Conservation (phyloP, 2,329 filamentous ascomycete species). For the Trichoderma harzianum region DNA sequence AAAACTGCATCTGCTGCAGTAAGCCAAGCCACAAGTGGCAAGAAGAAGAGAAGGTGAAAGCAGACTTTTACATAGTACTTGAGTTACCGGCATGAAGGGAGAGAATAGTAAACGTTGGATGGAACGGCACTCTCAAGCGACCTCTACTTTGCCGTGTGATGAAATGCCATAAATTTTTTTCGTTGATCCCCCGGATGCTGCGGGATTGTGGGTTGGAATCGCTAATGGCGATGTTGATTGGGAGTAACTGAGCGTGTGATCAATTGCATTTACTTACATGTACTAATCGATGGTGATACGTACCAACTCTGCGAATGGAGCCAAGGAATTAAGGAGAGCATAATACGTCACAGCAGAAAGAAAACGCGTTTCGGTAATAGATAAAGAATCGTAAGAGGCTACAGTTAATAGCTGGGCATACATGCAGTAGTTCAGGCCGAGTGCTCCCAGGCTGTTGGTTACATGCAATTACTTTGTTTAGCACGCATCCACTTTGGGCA, state of each 20-base stretch:
- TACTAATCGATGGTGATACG: background rate
- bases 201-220: background rate
- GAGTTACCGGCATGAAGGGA: background rate
- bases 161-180: background rate
- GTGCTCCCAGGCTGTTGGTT: background rate
- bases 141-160: background rate
- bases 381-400: background rate
- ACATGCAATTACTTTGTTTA: background rate
- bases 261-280: background rate
- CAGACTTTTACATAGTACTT: background rate
- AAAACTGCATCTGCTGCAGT: background rate
- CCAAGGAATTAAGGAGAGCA: background rate
- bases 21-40: background rate
- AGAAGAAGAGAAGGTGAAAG: background rate
- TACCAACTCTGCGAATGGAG: background rate
- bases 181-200: background rate
- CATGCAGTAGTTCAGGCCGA: background rate
- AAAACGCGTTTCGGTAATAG: background rate
- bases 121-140: background rate
- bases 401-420: background rate
- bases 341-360: background rate
- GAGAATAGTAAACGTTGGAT: background rate
- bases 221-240: background rate
- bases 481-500: background rate
- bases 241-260: background rate